phyloP scores from a whole-genome alignment of 2,329 filamentous ascomycete species.

The Alternaria sp. region DNA sequence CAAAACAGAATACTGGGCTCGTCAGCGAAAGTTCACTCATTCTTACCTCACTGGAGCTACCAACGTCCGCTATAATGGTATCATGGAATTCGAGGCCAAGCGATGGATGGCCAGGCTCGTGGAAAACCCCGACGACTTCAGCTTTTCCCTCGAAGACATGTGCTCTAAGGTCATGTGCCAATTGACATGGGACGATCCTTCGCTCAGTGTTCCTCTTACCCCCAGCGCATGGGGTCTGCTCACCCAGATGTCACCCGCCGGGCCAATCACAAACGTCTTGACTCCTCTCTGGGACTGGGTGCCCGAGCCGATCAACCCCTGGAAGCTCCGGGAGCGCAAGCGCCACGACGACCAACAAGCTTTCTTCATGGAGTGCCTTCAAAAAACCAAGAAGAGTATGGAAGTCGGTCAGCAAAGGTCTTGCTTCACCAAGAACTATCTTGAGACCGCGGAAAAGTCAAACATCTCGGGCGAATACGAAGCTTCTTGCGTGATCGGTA shows the following conservation, averaged over 20 bases:
- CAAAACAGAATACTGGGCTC: slow-evolving; percentile 58
- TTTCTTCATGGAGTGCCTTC: slow-evolving; percentile 60
- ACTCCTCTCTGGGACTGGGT: slow-evolving; percentile 61
- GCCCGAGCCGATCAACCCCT: slow-evolving; percentile 58
- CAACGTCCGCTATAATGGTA: slow-evolving; percentile 53
- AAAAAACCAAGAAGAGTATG: slow-evolving; percentile 43
- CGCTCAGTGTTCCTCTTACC: slow-evolving; percentile 56
- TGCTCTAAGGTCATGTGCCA: slow-evolving; percentile 63
- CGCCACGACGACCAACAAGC: slow-evolving; percentile 60
- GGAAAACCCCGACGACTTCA: slow-evolving; percentile 59
- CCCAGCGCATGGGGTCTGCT: slow-evolving; percentile 63
- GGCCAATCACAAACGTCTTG: slow-evolving; percentile 63
- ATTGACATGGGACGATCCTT: slow-evolving; percentile 61
- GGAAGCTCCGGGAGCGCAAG: slow-evolving; percentile 60
- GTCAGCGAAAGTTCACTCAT: slow-evolving; percentile 61
- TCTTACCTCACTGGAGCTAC: slow-evolving; percentile 56
- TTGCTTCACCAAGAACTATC: slow-evolving; percentile 42
- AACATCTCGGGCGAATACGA: slow-evolving; percentile 48
- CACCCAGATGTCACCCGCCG: slow-evolving; percentile 64
- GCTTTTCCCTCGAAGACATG: slow-evolving; percentile 61
- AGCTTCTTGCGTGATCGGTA: slow-evolving; percentile 48
- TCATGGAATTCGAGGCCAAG: slow-evolving; percentile 62
- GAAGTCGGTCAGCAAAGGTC: slow-evolving; percentile 40
- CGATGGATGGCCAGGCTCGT: slow-evolving; percentile 59
- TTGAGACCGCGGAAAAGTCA: slow-evolving; percentile 50